Evolutionary conservation across 768 basidiomycete species (phyloP).

Genomic region (Auriculariales sp.): DNA sequence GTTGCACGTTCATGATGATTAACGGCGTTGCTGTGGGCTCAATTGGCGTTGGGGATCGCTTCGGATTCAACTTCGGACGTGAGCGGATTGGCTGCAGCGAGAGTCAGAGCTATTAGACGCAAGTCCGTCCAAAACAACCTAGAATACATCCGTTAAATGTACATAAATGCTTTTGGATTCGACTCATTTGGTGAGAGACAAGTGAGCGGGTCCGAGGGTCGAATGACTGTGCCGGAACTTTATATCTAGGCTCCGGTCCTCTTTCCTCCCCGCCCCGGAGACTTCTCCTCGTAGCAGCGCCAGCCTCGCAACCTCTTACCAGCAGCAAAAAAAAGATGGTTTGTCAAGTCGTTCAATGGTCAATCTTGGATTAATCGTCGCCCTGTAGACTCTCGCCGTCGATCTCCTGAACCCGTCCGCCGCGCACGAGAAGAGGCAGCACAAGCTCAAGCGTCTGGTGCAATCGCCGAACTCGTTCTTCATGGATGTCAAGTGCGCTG

Average conservation of each 20-base stretch:
- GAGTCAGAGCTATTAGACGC: no score
- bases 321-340: not conserved
- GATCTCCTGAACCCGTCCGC: slow-evolving; percentile 94
- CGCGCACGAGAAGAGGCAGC: slow-evolving; percentile 73
- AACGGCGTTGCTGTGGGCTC: not conserved
- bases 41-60: no score
- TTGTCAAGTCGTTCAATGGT: not conserved
- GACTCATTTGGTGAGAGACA: no score
- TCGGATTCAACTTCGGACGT: no score
- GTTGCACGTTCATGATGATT: not conserved
- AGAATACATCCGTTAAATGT: no score
- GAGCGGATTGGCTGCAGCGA: no score
- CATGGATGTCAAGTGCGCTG: slow-evolving; percentile 99
- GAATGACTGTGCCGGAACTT: no score
- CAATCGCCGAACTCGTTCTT: slow-evolving; percentile 98
- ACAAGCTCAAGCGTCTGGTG: slow-evolving; percentile 99
- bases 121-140: no score
- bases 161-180: no score
- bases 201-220: no score
- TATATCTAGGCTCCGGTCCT: not conserved
- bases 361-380: not conserved
- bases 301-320: not conserved
- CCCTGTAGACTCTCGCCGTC: slow-evolving; percentile 73
- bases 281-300: slow-evolving; percentile 1
- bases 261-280: not conserved